Conservation (phyloP, 495 filamentous ascomycete species). For the Cryomyces antarcticus region DNA sequence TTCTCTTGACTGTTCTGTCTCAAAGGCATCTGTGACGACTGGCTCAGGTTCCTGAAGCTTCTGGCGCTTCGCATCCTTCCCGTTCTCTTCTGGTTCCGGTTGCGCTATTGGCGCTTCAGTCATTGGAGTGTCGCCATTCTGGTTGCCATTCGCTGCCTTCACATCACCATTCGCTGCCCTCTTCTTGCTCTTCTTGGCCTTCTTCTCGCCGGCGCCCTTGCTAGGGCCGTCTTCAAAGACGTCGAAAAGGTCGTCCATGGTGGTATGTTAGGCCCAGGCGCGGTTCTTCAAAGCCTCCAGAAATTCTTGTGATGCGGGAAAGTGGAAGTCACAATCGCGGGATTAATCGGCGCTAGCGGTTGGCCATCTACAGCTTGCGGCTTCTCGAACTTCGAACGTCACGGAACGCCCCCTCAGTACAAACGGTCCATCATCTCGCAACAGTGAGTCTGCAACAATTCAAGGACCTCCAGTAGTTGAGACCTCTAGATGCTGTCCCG, state of each 20-base stretch:
- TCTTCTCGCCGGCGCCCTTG: slow-evolving; percentile 2
- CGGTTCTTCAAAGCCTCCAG: too few relatives aligned
- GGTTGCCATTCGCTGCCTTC: slow-evolving; percentile 27
- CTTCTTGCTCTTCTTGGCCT: slow-evolving; percentile 21
- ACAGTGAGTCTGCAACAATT: background rate
- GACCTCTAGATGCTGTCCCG: background rate
- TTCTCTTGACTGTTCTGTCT: slow-evolving; percentile 88
- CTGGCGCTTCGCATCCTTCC: slow-evolving; percentile 45
- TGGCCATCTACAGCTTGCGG: too few relatives aligned
- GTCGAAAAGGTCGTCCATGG: slow-evolving; percentile 20
- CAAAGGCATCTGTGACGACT: slow-evolving; percentile 78
- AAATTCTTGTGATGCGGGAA: too few relatives aligned
- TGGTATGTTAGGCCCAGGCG: too few relatives aligned
- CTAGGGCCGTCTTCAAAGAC: slow-evolving; percentile 18
- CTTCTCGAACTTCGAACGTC: too few relatives aligned
- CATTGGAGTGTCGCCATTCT: slow-evolving; percentile 8
- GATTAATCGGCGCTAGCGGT: too few relatives aligned
- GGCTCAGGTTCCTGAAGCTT: slow-evolving; percentile 59
- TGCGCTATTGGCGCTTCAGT: slow-evolving; percentile 17
- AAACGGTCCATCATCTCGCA: background rate
- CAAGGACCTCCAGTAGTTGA: background rate
- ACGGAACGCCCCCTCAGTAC: too few relatives aligned
- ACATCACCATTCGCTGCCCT: slow-evolving; percentile 58
- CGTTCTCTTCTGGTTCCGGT: slow-evolving; percentile 13
- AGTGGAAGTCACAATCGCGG: too few relatives aligned